Conservation (phyloP, 1,284 basidiomycete genomes). For the Irpex rosettiformis region DNA sequence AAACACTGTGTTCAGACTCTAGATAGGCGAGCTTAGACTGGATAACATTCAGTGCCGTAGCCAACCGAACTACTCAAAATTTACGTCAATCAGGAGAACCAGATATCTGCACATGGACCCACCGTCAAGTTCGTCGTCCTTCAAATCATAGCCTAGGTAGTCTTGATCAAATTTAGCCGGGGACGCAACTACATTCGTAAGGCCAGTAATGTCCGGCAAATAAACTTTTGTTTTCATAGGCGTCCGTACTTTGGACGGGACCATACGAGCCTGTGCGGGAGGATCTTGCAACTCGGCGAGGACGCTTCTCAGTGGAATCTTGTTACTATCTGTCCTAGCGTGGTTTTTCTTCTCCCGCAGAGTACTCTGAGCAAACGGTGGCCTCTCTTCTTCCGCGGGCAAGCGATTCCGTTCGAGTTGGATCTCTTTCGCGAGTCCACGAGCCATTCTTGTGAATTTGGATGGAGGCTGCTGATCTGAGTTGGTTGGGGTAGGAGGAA, state of each 20-base stretch:
- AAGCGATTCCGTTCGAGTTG: conserved; percentile 35
- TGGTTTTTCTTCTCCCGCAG: conserved; percentile 14
- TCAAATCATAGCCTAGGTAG: conserved; percentile 47
- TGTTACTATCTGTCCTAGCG: conserved; percentile 11
- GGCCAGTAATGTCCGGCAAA: conserved; percentile 74
- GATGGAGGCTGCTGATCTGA: conserved; percentile 31
- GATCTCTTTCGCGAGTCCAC: conserved; percentile 51
- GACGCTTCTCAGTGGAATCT: conserved; percentile 19
- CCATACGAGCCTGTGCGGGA: conserved; percentile 7
- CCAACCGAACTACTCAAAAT: conserved; percentile 46
- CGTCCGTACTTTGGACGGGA: conserved; percentile 12
- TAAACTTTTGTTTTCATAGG: conserved; percentile 38
- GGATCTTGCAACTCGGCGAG: conserved; percentile 12
- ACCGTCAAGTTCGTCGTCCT: conserved; percentile 62
- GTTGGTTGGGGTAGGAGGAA: conserved; percentile 55
- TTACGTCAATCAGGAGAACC: background rate
- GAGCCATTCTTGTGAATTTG: conserved; percentile 56
- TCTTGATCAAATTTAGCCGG: conserved; percentile 53
- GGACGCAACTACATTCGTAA: conserved; percentile 71
- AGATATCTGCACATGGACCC: too few species aligned
- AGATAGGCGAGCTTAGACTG: conserved; percentile 66
- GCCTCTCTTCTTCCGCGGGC: background rate
- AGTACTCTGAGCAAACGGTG: conserved; percentile 21
- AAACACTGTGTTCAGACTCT: conserved; percentile 78
- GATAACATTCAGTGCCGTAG: conserved; percentile 58